These are phyloP conservation scores for Teratosphaeria destructans DNA, from an alignment of 2,329 filamentous ascomycete species.

Conservation along the genomic window DNA sequence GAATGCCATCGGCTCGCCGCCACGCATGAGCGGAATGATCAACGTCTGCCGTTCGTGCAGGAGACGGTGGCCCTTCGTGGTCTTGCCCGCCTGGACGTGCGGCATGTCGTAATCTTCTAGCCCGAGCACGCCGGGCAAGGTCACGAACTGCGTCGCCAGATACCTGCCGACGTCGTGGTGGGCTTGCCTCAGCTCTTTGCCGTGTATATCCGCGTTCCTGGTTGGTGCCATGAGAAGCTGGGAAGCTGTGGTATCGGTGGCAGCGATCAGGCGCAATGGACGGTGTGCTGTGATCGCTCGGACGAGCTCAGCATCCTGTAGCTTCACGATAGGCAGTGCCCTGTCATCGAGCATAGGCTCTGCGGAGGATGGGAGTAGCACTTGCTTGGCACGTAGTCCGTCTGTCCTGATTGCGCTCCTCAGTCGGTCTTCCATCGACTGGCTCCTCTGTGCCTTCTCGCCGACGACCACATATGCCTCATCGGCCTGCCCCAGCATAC, in stretches of 20 bases:
- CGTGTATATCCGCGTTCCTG: constrained; percentile 38
- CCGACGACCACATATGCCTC: constrained; percentile 48
- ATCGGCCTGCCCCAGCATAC: constrained; percentile 46
- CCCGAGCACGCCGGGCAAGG: constrained; percentile 33
- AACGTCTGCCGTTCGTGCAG: constrained; percentile 37
- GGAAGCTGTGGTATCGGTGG: constrained; percentile 35
- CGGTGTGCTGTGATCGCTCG: constrained; percentile 12
- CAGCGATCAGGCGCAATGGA: constrained; percentile 19
- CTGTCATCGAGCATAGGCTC: constrained; percentile 33
- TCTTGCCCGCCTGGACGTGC: constrained; percentile 42
- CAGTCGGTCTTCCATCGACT: constrained; percentile 42
- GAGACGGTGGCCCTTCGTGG: constrained; percentile 36
- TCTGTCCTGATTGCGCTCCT: constrained; percentile 30
- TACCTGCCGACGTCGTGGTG: constrained; percentile 44
- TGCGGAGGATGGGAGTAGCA: constrained; percentile 33
- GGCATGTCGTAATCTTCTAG: constrained; percentile 39
- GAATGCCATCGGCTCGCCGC: constrained; percentile 51
- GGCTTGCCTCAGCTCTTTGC: constrained; percentile 38
- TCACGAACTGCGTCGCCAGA: constrained; percentile 41
- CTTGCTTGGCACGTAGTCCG: constrained; percentile 36
- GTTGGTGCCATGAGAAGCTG: constrained; percentile 46
- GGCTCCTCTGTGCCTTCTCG: constrained; percentile 36
- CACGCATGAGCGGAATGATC: constrained; percentile 54
- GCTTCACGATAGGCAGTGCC: constrained; percentile 32
- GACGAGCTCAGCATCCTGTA: constrained; percentile 19